Percentiles rank a stretch among this genome's conserved stretches.
phyloP scores from a whole-genome alignment of 2,329 filamentous ascomycete species.

The Simplicillium sp. region DNA sequence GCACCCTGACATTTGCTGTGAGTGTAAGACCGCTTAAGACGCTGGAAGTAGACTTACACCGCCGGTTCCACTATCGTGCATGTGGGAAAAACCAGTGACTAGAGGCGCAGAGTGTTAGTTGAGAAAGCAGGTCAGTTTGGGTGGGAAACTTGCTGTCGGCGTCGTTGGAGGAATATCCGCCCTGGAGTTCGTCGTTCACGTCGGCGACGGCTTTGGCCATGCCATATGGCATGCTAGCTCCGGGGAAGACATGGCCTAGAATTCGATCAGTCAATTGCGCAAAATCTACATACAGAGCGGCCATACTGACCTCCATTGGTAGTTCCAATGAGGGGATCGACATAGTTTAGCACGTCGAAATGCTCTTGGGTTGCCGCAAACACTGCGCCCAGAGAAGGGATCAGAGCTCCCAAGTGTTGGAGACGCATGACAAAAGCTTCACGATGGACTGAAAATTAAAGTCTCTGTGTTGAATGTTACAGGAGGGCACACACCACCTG shows the following conservation, averaged over 20 bases:
- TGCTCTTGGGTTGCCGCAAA: background rate
- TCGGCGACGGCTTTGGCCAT: slow-evolving; percentile 20
- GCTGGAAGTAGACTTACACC: slow-evolving; percentile 15
- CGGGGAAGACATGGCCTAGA: slow-evolving; percentile 17
- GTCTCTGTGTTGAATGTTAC: too few relatives aligned
- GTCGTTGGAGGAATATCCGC: slow-evolving; percentile 16
- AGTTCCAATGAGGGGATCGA: background rate
- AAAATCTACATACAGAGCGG: background rate
- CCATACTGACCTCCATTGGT: background rate
- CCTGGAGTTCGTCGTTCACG: slow-evolving; percentile 14
- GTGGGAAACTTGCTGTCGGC: slow-evolving; percentile 9
- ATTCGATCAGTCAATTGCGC: background rate
- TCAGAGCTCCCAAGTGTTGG: background rate
- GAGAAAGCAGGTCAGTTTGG: too few relatives aligned
- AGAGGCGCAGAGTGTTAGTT: background rate
- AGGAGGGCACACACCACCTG: too few relatives aligned
- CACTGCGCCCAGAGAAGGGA: background rate
- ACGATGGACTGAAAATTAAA: background rate
- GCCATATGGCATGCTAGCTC: slow-evolving; percentile 17
- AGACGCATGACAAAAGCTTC: background rate
- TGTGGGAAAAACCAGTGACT: slow-evolving; percentile 20
- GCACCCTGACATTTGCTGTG: slow-evolving; percentile 17
- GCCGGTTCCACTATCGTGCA: slow-evolving; percentile 20
- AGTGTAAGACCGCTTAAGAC: background rate
- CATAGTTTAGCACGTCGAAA: background rate